These are phyloP conservation scores for Clonostachys byssicola DNA, from an alignment of 2,329 filamentous ascomycete genomes.

Conservation along the genomic window DNA sequence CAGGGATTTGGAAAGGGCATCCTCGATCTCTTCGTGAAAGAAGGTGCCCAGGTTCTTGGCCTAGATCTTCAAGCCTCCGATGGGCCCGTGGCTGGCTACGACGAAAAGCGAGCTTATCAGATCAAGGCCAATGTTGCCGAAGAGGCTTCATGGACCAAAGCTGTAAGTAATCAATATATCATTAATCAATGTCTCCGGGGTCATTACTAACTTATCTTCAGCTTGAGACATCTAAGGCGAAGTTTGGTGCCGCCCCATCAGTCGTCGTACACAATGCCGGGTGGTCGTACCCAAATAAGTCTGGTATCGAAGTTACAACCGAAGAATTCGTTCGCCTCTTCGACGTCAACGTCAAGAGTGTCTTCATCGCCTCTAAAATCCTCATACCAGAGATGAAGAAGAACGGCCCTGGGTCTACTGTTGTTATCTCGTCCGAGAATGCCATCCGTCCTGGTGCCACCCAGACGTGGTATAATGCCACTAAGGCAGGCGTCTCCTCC, in stretches of 20 bases:
- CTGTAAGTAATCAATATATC: slow-evolving; percentile 3
- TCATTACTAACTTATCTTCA: background rate
- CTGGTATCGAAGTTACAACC: slow-evolving; percentile 2
- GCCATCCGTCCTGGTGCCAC: slow-evolving; percentile 2
- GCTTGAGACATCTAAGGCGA: slow-evolving; percentile 7
- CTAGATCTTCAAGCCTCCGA: slow-evolving; percentile 5
- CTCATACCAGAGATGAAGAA: slow-evolving; percentile 6
- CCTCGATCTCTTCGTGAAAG: slow-evolving; percentile 1
- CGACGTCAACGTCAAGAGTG: slow-evolving; percentile 6
- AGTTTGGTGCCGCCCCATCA: slow-evolving; percentile 4
- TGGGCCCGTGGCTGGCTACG: slow-evolving; percentile 8
- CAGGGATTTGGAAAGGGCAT: slow-evolving; percentile 2
- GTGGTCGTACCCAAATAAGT: slow-evolving; percentile 3
- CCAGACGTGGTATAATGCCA: slow-evolving; percentile 6
- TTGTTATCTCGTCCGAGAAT: slow-evolving; percentile 6
- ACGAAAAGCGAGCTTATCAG: slow-evolving; percentile 9
- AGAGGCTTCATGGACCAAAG: slow-evolving; percentile 8
- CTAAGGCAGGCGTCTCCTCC: slow-evolving; percentile 2
- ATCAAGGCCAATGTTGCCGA: slow-evolving; percentile 10
- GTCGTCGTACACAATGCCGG: slow-evolving; percentile 3
- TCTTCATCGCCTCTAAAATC: slow-evolving; percentile 4
- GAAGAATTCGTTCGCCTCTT: slow-evolving; percentile 5
- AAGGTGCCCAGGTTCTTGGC: slow-evolving; percentile 1
- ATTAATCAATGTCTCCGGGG: background rate
- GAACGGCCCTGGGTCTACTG: slow-evolving; percentile 3